A percentile compares a stretch with the other conserved stretches of the same genome.
Evolutionary conservation across 2,329 filamentous ascomycete genomes (phyloP).

Genomic region (Apiospora malaysiana): DNA sequence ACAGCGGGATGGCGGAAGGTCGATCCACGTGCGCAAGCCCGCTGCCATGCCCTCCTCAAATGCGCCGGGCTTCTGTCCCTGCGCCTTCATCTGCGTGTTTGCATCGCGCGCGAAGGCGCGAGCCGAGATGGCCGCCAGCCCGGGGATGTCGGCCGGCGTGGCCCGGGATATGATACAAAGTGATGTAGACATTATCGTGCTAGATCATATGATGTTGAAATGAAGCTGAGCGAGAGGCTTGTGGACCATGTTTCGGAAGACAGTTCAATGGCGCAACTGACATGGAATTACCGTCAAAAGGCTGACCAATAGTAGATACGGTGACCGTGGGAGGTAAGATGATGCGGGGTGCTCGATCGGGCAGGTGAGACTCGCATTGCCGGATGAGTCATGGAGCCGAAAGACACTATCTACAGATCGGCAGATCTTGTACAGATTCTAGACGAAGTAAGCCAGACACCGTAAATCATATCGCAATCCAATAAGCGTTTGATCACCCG

Average conservation of each 20-base stretch:
- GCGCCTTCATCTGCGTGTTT: constrained; percentile 43
- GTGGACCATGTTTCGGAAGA: neutral
- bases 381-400: neutral
- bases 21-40: constrained; percentile 33
- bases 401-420: neutral
- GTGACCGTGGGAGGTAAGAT: neutral
- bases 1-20: constrained; percentile 30
- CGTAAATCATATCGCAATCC: too few relatives aligned
- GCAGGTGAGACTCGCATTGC: neutral
- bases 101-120: constrained; percentile 39
- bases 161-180: constrained; percentile 32
- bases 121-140: constrained; percentile 38
- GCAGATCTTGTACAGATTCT: neutral
- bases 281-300: neutral
- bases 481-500: neutral
- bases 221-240: neutral
- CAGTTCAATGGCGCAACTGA: neutral
- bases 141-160: constrained; percentile 36
- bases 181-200: constrained; percentile 5
- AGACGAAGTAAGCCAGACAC: neutral
- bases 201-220: neutral
- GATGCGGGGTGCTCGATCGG: neutral
- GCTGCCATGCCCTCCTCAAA: constrained; percentile 34
- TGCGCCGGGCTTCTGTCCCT: constrained; percentile 36
- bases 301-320: neutral